A percentile compares a stretch with the other conserved stretches of the same genome.
Conservation (phyloP, 192 early-diverging fungal genomes). For the Spizellomyces punctatus region DNA sequence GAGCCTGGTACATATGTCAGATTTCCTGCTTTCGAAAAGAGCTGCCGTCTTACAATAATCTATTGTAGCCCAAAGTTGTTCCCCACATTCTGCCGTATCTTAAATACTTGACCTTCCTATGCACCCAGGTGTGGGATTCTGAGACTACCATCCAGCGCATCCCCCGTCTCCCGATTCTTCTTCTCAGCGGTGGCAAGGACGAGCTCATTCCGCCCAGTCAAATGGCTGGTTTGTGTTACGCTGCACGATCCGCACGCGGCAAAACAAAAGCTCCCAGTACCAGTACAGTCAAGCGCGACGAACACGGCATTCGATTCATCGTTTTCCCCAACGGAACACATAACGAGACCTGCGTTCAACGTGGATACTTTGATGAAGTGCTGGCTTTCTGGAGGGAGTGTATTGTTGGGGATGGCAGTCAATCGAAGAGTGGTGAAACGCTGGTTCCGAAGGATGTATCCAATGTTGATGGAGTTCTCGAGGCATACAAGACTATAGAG, state of each 20-base stretch:
- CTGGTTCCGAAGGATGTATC: background rate
- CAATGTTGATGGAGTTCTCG: background rate
- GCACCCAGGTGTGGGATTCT: slow-evolving; percentile 89
- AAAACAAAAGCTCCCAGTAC: background rate
- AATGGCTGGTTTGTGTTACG: slow-evolving; percentile 77
- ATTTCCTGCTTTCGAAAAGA: background rate
- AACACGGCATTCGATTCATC: background rate
- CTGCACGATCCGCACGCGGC: slow-evolving; percentile 46
- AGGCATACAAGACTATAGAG: background rate
- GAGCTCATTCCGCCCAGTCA: slow-evolving; percentile 87
- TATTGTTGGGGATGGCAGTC: background rate
- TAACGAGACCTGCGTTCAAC: slow-evolving; percentile 88
- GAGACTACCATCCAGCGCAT: slow-evolving; percentile 71
- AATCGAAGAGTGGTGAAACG: background rate
- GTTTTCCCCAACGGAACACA: slow-evolving; percentile 82
- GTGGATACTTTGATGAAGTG: slow-evolving; percentile 82
- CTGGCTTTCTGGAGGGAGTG: slow-evolving; percentile 46
- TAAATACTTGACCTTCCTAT: slow-evolving; percentile 73
- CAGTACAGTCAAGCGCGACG: slow-evolving; percentile 17
- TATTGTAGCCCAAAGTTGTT: slow-evolving; percentile 76
- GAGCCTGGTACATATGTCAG: slow-evolving; percentile 64
- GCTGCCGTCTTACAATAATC: background rate
- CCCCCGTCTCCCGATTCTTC: slow-evolving; percentile 68
- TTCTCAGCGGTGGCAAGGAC: slow-evolving; percentile 79
- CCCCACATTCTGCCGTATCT: slow-evolving; percentile 81